Percentiles rank a stretch among this genome's conserved stretches.
phyloP scores from a whole-genome alignment of 805 yeast species.

The Cyberlindnera mrakii region DNA sequence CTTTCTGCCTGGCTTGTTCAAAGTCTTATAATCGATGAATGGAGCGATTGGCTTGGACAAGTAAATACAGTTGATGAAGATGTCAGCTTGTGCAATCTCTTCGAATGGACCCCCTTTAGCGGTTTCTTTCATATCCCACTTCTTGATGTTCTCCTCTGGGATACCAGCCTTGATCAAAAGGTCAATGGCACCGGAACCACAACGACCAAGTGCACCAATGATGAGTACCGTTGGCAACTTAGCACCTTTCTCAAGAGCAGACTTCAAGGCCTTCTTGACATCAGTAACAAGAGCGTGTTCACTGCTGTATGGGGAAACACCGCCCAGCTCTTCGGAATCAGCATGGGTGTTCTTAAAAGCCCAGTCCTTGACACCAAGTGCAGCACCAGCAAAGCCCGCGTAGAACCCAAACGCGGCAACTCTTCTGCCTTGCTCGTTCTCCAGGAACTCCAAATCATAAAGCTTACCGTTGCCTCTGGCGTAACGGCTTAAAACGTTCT shows the following conservation, averaged over 20 bases:
- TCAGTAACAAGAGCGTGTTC: constrained; percentile 71
- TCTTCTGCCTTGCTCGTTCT: constrained; percentile 92
- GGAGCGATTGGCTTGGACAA: constrained; percentile 92
- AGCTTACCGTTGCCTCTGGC: constrained; percentile 87
- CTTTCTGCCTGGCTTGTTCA: constrained; percentile 64
- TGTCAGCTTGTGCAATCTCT: constrained; percentile 82
- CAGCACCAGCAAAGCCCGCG: constrained; percentile 99
- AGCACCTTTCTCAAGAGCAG: constrained; percentile 57
- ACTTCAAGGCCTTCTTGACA: constrained; percentile 52
- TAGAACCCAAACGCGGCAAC: constrained; percentile 99
- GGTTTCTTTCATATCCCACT: constrained; percentile 98
- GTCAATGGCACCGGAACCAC: constrained; percentile 96
- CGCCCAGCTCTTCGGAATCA: constrained; percentile 65
- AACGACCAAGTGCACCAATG: constrained; percentile 97
- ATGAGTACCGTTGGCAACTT: constrained; percentile 74
- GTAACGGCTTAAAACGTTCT: constrained; percentile 81
- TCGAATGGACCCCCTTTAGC: constrained; percentile 94
- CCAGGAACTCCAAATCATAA: constrained; percentile 92
- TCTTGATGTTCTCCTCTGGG: constrained; percentile 74
- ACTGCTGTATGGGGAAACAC: constrained; percentile 76
- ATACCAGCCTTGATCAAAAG: constrained; percentile 77
- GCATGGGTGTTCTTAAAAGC: constrained; percentile 76
- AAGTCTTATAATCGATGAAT: constrained; percentile 63
- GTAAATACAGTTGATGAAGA: constrained; percentile 95
- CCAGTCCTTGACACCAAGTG: constrained; percentile 92